Evolutionary conservation across 2,329 filamentous ascomycete genomes (phyloP), one percentile per base, ranked within the genome.

Genomic region (Pyrenophora seminiperda): DNA sequence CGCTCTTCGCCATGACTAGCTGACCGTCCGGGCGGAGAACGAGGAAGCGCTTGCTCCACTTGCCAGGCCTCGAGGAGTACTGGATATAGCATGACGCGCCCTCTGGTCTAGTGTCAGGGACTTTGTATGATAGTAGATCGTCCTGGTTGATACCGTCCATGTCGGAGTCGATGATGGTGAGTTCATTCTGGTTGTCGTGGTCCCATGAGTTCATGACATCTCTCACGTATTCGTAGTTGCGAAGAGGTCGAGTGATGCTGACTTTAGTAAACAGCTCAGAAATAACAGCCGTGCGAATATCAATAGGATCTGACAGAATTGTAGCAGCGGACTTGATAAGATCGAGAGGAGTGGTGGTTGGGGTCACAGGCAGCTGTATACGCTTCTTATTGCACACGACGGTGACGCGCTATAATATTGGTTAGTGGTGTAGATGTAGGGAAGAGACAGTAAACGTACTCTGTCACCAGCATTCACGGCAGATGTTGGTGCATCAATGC

Each of bases 191-290:
- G 2, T 81, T 79, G 69, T 96, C 91, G 34, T 81, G 79, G 53
- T 96, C 90, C 93, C 93, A 97, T 0, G 91, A 95, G 70, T 96
- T 95, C 81, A 97, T 83, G 17, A 96, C 83, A 64, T 96, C 90
- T 52, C 90, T 84, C 24, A 97, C 82, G 54, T 84, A 85, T 75
- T 97, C 93, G 68, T 96, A 97, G 31, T 85, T 86, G 32, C 93
- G 87, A 19, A 97, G 75, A 1, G 89, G 88, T 31, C 93, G 85
- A 70, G 95, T 89, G 2, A 97, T 79, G 22, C 90, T 90, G 1
- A 94, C 81, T 36, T 85, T 81, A 15, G 80, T 76, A 69, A 91
- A 97, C 15, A 82, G 84, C 71, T 97, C 93, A 14, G 91, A 73
- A 9, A 97, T 71, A n/a, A 94, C 80, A 43, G 86, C 88, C 10